Evolutionary conservation across 495 filamentous ascomycete species (phyloP), one percentile per base, ranked within the genome.

Genomic region (Talaromyces thailandensis): DNA sequence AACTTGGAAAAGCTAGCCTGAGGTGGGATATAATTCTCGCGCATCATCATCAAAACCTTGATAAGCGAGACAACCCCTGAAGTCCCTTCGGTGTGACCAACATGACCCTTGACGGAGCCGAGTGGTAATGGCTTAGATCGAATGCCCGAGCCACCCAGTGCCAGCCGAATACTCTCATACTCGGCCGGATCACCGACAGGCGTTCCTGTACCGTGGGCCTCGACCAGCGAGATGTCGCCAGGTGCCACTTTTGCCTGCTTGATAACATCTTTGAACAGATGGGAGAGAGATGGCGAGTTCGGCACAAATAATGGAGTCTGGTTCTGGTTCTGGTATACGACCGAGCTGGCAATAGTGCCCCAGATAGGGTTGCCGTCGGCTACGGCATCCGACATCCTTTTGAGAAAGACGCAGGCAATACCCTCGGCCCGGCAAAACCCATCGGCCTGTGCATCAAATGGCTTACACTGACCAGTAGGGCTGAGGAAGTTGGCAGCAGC

Each of bases 171-270:
- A 48, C 73, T 75, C 16, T 64, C 66, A 56, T 73, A 73, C 68
- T 91, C 89, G 0, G 82, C 84, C 0, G 82, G 82, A 67, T 92
- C 89, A 5, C 89, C 89, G 11, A 84, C 86, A 60, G 84, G 82
- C 0, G 88, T 91, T 0, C 88, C 35, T 16, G n/a, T n/a, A n/a
- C n/a, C n/a, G n/a, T n/a, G n/a, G n/a, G n/a, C n/a, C n/a, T n/a
- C n/a, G n/a, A n/a, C n/a, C n/a, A n/a, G n/a, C n/a, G 26, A 28
- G 6, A 28, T 6, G 26, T 28, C 26, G 6, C 26, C 2, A 2
- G 26, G 2, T 28, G 26, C 26, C 26, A 28, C 26, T 6, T 6
- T 28, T 2, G 26, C 26, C 6, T 28, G 2, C 2, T 6, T 28
- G 2, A 28, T 3, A 28, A 28, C 26, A 6, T 28, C 26, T 28